Evolutionary conservation across 2,329 filamentous ascomycete species (phyloP), one percentile per base, ranked within the genome.

Genomic region (Colletotrichum liriopes): DNA sequence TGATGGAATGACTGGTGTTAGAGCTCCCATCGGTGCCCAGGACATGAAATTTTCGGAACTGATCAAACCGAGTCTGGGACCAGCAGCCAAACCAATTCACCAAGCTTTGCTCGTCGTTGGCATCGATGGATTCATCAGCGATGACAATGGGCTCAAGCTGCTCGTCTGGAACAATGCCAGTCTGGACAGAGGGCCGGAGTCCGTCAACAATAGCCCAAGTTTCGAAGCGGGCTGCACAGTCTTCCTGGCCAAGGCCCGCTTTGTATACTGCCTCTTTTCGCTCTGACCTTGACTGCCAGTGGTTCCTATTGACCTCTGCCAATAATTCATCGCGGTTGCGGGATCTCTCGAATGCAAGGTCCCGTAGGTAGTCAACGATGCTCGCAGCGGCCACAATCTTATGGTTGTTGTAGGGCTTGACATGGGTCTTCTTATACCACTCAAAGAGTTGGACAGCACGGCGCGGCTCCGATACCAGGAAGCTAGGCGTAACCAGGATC

Each of bases 41-140:
- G 3, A 92, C 86, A 23, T 82, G 81, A 74, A 92, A 91, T 47
- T 84, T 86, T 41, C 89, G 85, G 75, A 86, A 89, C 51, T 80
- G 79, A 68, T 90, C 85, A 45, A 89, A 76, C 39, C 86, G 85
- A 67, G 78, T 72, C 41, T 83, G 80, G 0, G 88, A 83, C 90
- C 90, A 92, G 78, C 84, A 88, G 1, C 87, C 89, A 77, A 91
- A 92, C 87, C 88, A 91, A 73, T 91, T 89, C 12, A 92, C 85
- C 37, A 92, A 80, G 68, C 87, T 90, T 76, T 91, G 87, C 76
- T 92, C 90, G 72, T 92, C 89, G 66, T 89, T 88, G 0, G 85
- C 82, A 67, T 90, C 86, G 56, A 92, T 87, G 1, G 74, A 78
- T 4, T 81, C 75, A 18, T 85, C 84, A 0, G 86, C 87, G 76